Base-by-base conservation (phyloP, 495 filamentous ascomycete genomes). In the Darksidea phi region DNA sequence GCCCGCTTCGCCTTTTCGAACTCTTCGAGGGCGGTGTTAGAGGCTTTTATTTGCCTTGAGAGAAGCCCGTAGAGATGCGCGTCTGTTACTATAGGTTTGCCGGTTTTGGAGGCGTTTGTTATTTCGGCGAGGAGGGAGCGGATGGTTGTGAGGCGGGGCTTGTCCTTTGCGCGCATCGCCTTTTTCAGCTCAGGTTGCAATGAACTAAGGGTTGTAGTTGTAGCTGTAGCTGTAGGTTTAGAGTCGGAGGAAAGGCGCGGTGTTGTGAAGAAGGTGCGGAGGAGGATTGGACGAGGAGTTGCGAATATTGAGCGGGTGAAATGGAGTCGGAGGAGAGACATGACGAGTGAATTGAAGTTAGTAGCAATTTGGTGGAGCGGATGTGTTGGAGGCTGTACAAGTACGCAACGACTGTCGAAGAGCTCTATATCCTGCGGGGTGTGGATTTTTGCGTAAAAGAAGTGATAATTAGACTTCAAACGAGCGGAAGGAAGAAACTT, bases 91-190 rank as follows among this genome's bases (percentile, higher is more conserved):
- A 86, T 81, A 8, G 83, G 84, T 12, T 74, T 78, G 20, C 78
- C 63, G 17, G 84, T 80, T 72, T 87, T 88, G 45, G 80, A 78
- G 10, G 81, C 75, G 61, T 85, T 86, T 57, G 84, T 87, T 55
- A 82, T 80, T 58, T 86, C 83, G 48, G 85, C 79, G 42, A 87
- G 78, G 52, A 87, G 57, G 38, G 78, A 74, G 45, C 84, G 81
- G 17, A 88, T 75, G 25, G 87, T 84, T 63, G 82, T 80, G 23
- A 76, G 68, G 15, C 80, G 77, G 24, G 74, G 66, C 21, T 71
- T 80, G 61, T 87, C 82, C 70, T 86, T 86, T 0, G 79, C 78
- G 67, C 80, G 74, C 81, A 87, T 82, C 17, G 84, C 84, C 34
- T 64, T 77, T 70, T 86, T 86, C 23, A 87, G 72, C 68, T 86